Conservation (phyloP, 2,329 filamentous ascomycete genomes). For the Raffaelea deltoideospora region DNA sequence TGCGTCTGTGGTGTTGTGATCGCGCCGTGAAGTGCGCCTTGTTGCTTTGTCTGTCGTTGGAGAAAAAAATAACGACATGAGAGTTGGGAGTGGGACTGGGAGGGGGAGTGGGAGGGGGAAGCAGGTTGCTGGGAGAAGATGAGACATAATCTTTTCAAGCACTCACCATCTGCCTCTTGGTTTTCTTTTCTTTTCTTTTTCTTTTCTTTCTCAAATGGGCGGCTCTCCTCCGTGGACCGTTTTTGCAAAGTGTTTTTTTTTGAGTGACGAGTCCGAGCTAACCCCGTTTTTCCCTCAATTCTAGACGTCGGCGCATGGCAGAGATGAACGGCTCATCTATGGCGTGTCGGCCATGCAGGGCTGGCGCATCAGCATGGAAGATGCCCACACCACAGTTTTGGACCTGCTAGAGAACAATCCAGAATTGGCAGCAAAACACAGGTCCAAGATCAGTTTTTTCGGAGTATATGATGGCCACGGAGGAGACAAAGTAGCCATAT, state of each 20-base stretch:
- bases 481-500: slow-evolving; percentile 89
- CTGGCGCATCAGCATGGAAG: slow-evolving; percentile 99
- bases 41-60: no score
- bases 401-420: slow-evolving; percentile 53
- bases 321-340: slow-evolving; percentile 85
- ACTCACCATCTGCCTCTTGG: no score
- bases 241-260: no score
- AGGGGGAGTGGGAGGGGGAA: no score
- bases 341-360: slow-evolving; percentile 98
- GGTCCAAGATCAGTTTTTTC: slow-evolving; percentile 79
- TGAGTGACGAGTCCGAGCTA: neutral
- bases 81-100: no score
- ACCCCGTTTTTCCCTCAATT: slow-evolving; percentile 6
- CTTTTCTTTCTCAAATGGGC: neutral
- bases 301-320: slow-evolving; percentile 75
- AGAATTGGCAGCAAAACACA: slow-evolving; percentile 46
- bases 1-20: no score
- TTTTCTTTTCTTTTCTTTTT: neutral
- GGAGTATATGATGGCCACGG: slow-evolving; percentile 97
- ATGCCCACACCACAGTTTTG: slow-evolving; percentile 80
- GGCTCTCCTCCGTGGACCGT: no score
- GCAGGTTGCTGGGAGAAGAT: no score
- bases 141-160: no score
- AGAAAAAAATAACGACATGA: no score
- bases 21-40: no score